Evolutionary conservation across 306 rosid genomes (phyloP), one percentile per base, ranked within the genome.

Genomic region (Casuarina equisetifolia): DNA sequence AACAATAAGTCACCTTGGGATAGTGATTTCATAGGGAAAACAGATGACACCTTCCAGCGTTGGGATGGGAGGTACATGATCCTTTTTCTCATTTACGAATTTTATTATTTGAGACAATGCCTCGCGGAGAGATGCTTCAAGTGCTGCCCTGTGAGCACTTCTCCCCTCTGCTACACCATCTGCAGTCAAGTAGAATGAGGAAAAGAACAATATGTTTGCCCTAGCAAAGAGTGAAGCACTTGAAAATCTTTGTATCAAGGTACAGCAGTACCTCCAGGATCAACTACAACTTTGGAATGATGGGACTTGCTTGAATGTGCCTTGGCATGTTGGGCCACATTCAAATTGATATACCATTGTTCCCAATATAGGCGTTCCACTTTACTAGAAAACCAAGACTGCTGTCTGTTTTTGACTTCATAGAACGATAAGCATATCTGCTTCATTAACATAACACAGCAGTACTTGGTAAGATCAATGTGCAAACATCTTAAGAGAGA

Each of bases 21-120:
- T 88, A 39, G 93, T 87, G 44, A 96, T 96, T 82, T 96, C 99
- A 80, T 85, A 88, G 19, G 98, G 97, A 82, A 91, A 96, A 48
- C 86, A 87, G 79, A 91, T 80, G 39, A 90, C 92, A 67, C 90
- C 88, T 82, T 92, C 99, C 19, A 67, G 76, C 86, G 77, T 87
- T 66, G 98, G 99, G 77, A 95, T 92, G 17, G 96, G 88, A 39
- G 99, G 98, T 74, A 96, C 90, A 50, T 96, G 99, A 80, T 96
- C 99, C 89, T 90, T 96, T 83, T 96, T 96, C 89, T 96, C 99
- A 48, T 96, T 91, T 84, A 96, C 97, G 61, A 96, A 96, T 76
- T 92, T 96, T 80, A 96, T 90, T 70, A 96, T 88, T 77, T 96
- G 99, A 84, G 92, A 91, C 75, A 96, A 83, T 83, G 90, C 96